phyloP scores from a whole-genome alignment of 345 rosid species.

The Limnanthes douglasii region DNA sequence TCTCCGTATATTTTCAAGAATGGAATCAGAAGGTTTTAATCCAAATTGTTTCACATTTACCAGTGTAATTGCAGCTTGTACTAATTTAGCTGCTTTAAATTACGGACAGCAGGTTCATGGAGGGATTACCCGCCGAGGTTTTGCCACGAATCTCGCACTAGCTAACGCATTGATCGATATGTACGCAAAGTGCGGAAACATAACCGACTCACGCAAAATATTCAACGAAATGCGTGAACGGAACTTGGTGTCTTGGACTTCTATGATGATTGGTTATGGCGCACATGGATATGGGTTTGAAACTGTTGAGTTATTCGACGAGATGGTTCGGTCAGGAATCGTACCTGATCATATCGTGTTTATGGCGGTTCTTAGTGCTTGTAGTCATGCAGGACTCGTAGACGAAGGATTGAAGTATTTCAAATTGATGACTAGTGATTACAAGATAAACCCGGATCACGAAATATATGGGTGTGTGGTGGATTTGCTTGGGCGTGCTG shows the following conservation, averaged over 20 bases:
- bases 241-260: constrained; percentile 79
- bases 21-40: constrained; percentile 47
- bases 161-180: constrained; percentile 71
- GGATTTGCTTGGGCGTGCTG: constrained; percentile 83
- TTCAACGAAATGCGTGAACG: constrained; percentile 31
- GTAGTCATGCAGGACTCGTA: constrained; percentile 79
- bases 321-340: constrained; percentile 58
- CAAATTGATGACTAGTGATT: constrained; percentile 30
- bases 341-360: constrained; percentile 70
- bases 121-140: constrained; percentile 39
- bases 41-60: constrained; percentile 77
- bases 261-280: constrained; percentile 92
- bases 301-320: constrained; percentile 56
- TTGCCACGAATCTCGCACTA: constrained; percentile 33
- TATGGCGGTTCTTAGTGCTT: constrained; percentile 78
- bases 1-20: constrained; percentile 38
- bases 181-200: constrained; percentile 85
- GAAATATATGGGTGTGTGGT: constrained; percentile 76
- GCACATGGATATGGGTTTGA: constrained; percentile 64
- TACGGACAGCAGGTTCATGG: constrained; percentile 88
- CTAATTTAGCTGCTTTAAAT: constrained; percentile 44
- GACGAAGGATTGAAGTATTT: constrained; percentile 74
- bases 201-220: constrained; percentile 34
- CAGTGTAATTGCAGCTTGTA: constrained; percentile 58
- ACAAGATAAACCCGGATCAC: constrained; percentile 29